Base-by-base conservation (phyloP, 805 yeast species). In the Pichia occidentalis region DNA sequence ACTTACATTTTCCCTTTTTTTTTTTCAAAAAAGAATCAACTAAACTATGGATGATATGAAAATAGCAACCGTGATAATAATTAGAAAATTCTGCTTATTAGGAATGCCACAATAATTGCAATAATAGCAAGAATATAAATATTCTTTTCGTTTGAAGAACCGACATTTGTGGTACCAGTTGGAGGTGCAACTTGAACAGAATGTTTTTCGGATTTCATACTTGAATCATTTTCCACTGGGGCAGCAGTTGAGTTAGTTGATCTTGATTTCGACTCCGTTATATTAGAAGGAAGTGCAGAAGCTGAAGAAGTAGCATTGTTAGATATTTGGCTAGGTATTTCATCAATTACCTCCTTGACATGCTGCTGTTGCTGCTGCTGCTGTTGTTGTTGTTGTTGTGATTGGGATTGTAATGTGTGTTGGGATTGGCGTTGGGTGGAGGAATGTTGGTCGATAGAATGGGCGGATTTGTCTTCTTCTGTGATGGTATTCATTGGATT, bases 401-500 rank as follows among this genome's bases (percentile, higher is more conserved):
- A 39, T 7, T 21, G 35, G 23, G 16, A 22, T 3, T n/a, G 26
- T 16, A 16, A 23, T 24, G 10, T 12, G n/a, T 14, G 31, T 32
- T 22, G 24, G 24, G 16, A 19, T 24, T 20, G 31, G 29, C 18
- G 37, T 19, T 21, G 16, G 13, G 19, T 28, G 18, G 29, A 17
- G 40, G 16, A 14, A 22, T 19, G 13, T n/a, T 25, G 14, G 31
- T 17, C 24, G 29, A 24, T 26, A 20, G 39, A 28, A 32, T 40
- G 35, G 18, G 29, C 34, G 7, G 50, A 29, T 24, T 46, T 42
- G 19, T 50, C 42, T 44, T 57, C 54, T 46, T 57, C 62, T 39
- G 45, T 52, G 45, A 59, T 58, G n/a, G 63, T 42, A 34, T 52
- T 52, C 42, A 55, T 57, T 23, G 48, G 43, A 17, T 49, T 46